Percentiles rank a stretch among this genome's conserved stretches.
These are phyloP conservation scores for Leccinum aurantiacum DNA, from an alignment of 768 basidiomycete genomes.

Conservation along the genomic window DNA sequence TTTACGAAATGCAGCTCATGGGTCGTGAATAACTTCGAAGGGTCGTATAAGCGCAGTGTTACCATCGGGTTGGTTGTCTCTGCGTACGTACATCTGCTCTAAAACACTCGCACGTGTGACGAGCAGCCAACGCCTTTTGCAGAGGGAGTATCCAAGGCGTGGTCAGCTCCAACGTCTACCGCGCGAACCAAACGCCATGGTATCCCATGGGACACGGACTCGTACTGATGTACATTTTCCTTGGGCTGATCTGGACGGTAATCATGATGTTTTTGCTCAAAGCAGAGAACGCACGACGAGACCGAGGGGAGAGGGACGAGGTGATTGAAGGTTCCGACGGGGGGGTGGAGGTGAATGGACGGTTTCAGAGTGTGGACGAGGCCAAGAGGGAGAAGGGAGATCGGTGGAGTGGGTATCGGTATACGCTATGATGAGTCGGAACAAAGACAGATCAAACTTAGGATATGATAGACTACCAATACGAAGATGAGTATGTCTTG, in stretches of 20 bases:
- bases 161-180: constrained; percentile 79
- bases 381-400: constrained; percentile 73
- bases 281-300: constrained; percentile 63
- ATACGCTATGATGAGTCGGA: no score
- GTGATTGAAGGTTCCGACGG: constrained; percentile 45
- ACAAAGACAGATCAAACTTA: no score
- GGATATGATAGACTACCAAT: no score
- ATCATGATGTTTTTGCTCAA: constrained; percentile 44
- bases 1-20: constrained; percentile 37
- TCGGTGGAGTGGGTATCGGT: constrained; percentile 55
- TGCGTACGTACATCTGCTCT: constrained; percentile 42
- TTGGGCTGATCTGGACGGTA: constrained; percentile 55
- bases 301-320: constrained; percentile 68
- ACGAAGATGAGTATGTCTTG: no score
- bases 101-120: neutral
- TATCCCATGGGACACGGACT: constrained; percentile 62
- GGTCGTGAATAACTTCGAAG: constrained; percentile 73
- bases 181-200: constrained; percentile 63
- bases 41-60: constrained; percentile 73
- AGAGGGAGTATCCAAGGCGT: constrained; percentile 76
- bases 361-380: constrained; percentile 58
- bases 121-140: neutral
- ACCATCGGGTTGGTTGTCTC: constrained; percentile 68
- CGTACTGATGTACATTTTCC: constrained; percentile 40
- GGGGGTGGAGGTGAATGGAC: constrained; percentile 51